Evolutionary conservation across 2,329 filamentous ascomycete species (phyloP).

Genomic region (Colletotrichum sp.): DNA sequence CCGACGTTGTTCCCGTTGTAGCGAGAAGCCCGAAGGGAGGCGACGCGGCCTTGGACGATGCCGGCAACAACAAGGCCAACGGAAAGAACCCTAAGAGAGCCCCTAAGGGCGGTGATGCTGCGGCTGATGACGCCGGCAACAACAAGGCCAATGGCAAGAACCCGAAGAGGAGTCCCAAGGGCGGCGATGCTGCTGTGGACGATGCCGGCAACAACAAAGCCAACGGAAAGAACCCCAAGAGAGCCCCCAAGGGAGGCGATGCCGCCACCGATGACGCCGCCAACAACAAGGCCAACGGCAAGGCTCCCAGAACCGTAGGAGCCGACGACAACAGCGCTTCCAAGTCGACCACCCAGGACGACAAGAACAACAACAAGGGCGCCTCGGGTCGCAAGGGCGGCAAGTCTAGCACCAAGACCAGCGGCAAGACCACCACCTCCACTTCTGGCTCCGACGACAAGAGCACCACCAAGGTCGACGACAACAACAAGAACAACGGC

Average conservation of each 20-base stretch:
- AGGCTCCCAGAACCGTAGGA: neutral
- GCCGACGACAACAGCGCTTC: neutral
- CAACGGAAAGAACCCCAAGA: neutral
- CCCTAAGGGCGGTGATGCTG: neutral
- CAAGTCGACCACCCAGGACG: neutral
- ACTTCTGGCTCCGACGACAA: neutral
- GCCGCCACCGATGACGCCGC: accelerated
- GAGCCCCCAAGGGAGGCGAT: neutral
- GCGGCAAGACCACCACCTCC: neutral
- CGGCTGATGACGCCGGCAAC: neutral
- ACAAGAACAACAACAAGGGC: neutral
- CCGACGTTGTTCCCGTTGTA: neutral
- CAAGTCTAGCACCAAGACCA: neutral
- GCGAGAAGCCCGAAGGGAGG: neutral
- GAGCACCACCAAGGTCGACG: neutral
- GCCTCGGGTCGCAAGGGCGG: neutral
- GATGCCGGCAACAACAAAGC: neutral
- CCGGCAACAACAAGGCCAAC: neutral
- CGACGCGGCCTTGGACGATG: neutral
- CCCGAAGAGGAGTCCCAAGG: neutral
- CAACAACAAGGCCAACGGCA: neutral
- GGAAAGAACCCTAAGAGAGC: neutral
- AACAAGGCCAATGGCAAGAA: neutral
- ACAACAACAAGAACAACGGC: conserved; percentile 5
- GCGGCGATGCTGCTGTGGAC: neutral